These are phyloP conservation scores for Xylaria grammica DNA, from an alignment of 495 filamentous ascomycete genomes.

Conservation along the genomic window DNA sequence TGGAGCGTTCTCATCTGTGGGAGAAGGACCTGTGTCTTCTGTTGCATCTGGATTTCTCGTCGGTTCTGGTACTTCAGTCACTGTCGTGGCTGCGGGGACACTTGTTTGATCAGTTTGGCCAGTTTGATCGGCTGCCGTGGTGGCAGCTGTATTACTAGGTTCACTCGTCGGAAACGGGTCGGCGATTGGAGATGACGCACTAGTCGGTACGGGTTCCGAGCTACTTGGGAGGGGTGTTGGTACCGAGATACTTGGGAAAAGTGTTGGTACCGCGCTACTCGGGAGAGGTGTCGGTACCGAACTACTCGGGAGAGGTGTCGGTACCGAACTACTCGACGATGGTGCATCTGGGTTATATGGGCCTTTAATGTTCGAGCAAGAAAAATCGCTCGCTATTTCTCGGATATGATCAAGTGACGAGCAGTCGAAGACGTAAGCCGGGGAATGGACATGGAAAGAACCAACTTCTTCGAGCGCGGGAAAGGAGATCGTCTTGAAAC, in stretches of 20 bases:
- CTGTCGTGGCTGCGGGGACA: no score
- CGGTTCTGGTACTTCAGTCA: not conserved
- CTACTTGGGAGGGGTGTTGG: not conserved
- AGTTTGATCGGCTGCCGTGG: not conserved
- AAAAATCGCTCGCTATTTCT: conserved; percentile 11
- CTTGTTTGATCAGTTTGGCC: not conserved
- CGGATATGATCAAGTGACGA: conserved; percentile 5
- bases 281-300: not conserved
- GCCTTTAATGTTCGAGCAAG: not conserved
- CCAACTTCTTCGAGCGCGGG: conserved; percentile 13
- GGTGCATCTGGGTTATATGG: not conserved
- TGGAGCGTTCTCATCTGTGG: not conserved
- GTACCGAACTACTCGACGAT: not conserved
- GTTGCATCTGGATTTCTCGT: not conserved
- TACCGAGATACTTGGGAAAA: no score
- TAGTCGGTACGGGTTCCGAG: not conserved
- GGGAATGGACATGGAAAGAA: not conserved
- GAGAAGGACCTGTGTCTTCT: not conserved
- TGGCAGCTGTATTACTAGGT: not conserved
- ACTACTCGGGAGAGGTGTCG: no score
- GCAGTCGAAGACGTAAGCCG: not conserved
- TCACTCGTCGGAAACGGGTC: not conserved
- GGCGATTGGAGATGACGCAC: not conserved
- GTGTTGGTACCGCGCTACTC: no score
- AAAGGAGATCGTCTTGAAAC: not conserved